phyloP scores from a whole-genome alignment of 1,284 basidiomycete genomes.

The Sporisorium scitamineum region DNA sequence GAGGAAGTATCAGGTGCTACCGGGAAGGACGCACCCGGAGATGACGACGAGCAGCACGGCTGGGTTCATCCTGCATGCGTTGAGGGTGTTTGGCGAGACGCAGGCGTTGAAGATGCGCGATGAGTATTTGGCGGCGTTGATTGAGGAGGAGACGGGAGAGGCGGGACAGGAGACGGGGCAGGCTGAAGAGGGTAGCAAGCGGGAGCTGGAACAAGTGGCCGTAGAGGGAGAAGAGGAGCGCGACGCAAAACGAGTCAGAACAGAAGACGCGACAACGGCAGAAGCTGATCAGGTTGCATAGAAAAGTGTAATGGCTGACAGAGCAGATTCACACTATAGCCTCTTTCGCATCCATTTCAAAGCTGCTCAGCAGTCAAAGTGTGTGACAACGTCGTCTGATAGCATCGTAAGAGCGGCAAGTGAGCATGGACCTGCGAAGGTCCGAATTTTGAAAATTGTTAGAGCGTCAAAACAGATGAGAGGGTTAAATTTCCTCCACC shows the following conservation, averaged over 20 bases:
- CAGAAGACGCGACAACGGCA: constrained; percentile 9
- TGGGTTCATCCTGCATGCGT: constrained; percentile 86
- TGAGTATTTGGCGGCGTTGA: constrained; percentile 11
- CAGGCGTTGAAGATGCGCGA: constrained; percentile 37
- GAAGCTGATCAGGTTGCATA: constrained; percentile 2
- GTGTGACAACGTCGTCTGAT: not conserved
- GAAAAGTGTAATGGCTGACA: not conserved
- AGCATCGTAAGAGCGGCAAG: not conserved
- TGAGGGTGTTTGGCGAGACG: constrained; percentile 75
- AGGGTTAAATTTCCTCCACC: not conserved
- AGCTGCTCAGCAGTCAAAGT: not conserved
- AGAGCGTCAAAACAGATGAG: not conserved
- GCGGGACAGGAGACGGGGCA: not conserved
- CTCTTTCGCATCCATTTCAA: not conserved
- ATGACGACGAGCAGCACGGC: constrained; percentile 92
- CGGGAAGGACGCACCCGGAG: constrained; percentile 92
- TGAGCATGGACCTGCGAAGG: not conserved
- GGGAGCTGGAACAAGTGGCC: constrained; percentile 11
- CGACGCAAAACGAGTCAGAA: constrained; percentile 24
- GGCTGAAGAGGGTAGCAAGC: constrained; percentile 2
- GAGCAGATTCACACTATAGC: too few species aligned
- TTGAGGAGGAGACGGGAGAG: not conserved
- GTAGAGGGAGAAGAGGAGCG: constrained; percentile 13
- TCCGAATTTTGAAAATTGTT: not conserved
- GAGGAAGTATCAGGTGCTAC: constrained; percentile 91